phyloP scores from a whole-genome alignment of 306 rosid genomes.

The Ormosia semicastrata region DNA sequence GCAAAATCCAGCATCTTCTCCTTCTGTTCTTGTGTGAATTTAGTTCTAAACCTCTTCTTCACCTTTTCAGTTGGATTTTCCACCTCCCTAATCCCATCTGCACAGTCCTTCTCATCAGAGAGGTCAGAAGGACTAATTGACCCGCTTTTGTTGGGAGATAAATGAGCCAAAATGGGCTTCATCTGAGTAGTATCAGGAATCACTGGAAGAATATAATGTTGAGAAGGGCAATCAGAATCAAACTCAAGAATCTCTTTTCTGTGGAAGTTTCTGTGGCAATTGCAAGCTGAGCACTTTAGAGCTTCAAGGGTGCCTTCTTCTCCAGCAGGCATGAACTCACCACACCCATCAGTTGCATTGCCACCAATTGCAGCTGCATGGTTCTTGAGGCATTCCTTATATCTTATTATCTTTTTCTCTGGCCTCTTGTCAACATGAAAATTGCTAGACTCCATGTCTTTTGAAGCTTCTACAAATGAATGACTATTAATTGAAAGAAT shows the following conservation, averaged over 20 bases:
- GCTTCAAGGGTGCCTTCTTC: slow-evolving; percentile 46
- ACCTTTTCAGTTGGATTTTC: slow-evolving; percentile 24
- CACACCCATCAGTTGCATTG: slow-evolving; percentile 61
- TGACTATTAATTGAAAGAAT: not conserved
- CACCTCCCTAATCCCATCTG: slow-evolving; percentile 4
- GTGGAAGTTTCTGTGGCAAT: slow-evolving; percentile 62
- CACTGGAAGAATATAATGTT: not conserved
- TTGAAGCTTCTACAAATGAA: not conserved
- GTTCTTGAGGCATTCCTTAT: slow-evolving; percentile 54
- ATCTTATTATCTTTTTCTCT: slow-evolving; percentile 30
- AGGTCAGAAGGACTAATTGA: slow-evolving; percentile 40
- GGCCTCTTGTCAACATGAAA: not conserved
- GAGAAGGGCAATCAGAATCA: not conserved
- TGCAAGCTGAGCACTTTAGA: slow-evolving; percentile 53
- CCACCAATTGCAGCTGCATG: slow-evolving; percentile 65
- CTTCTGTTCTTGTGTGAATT: slow-evolving; percentile 65
- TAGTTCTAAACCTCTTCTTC: slow-evolving; percentile 61
- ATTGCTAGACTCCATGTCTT: slow-evolving; percentile 29
- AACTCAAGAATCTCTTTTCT: slow-evolving; percentile 39
- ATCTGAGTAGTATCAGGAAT: slow-evolving; percentile 14
- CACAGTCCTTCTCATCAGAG: slow-evolving; percentile 33
- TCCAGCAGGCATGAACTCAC: slow-evolving; percentile 55
- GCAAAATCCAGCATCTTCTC: slow-evolving; percentile 58
- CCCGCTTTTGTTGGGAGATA: slow-evolving; percentile 41
- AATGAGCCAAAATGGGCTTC: slow-evolving; percentile 5